Conservation (phyloP, 2,329 filamentous ascomycete species). For the Sporothrix schenckii region DNA sequence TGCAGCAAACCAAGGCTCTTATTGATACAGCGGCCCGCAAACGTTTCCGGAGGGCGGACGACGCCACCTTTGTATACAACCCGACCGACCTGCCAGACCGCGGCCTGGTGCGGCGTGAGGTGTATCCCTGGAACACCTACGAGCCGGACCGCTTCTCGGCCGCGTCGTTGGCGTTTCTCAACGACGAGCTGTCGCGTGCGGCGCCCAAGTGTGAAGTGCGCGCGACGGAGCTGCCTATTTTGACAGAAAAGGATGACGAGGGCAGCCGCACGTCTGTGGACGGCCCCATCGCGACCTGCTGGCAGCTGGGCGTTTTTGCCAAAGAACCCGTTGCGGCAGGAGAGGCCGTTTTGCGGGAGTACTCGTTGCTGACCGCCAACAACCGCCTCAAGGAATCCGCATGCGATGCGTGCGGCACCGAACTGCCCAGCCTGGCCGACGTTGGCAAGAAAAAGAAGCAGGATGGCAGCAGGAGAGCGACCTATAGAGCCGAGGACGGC, state of each 20-base stretch:
- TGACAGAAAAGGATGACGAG: slow-evolving; percentile 44
- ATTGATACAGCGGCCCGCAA: slow-evolving; percentile 58
- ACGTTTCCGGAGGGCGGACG: not conserved
- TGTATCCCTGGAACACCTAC: slow-evolving; percentile 70
- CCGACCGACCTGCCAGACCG: slow-evolving; percentile 66
- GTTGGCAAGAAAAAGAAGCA: slow-evolving; percentile 38
- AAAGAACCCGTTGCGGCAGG: slow-evolving; percentile 76
- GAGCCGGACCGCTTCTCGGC: slow-evolving; percentile 71
- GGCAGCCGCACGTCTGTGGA: slow-evolving; percentile 40
- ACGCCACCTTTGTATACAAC: slow-evolving; percentile 46
- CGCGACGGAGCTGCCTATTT: slow-evolving; percentile 72
- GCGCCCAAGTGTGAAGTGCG: slow-evolving; percentile 82
- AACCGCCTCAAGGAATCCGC: slow-evolving; percentile 83
- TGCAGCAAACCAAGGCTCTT: slow-evolving; percentile 57
- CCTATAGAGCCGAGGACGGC: not conserved
- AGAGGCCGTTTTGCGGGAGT: slow-evolving; percentile 77
- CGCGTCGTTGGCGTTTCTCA: slow-evolving; percentile 71
- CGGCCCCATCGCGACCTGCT: slow-evolving; percentile 56
- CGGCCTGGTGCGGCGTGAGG: slow-evolving; percentile 68
- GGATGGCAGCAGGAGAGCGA: slow-evolving; percentile 47
- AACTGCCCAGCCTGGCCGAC: slow-evolving; percentile 63
- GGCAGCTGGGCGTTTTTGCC: slow-evolving; percentile 89
- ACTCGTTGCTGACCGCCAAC: slow-evolving; percentile 84
- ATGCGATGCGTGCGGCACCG: slow-evolving; percentile 85
- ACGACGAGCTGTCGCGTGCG: slow-evolving; percentile 66